Conservation (phyloP, 805 yeast genomes). For the Metschnikowia lunata region DNA sequence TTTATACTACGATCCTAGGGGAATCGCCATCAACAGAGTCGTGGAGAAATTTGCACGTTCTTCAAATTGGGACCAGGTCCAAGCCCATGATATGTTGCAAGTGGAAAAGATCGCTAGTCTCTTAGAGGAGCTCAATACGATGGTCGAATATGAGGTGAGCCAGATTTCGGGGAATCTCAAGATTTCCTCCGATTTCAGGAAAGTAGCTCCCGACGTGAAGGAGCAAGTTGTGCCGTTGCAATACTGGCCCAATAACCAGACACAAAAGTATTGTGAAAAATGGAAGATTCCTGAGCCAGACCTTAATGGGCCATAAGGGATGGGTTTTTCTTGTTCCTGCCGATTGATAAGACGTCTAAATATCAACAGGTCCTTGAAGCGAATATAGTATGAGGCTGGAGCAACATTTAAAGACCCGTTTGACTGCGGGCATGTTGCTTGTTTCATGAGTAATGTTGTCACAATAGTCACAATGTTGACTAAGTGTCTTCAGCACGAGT, state of each 20-base stretch:
- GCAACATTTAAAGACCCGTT: too few relatives aligned
- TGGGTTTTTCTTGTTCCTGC: too few relatives aligned
- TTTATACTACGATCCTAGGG: constrained; percentile 29
- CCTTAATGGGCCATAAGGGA: constrained; percentile 5
- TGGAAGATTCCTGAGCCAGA: constrained; percentile 19
- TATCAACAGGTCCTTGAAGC: too few relatives aligned
- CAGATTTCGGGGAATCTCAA: constrained; percentile 14
- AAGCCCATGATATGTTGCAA: constrained; percentile 12
- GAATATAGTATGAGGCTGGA: too few relatives aligned
- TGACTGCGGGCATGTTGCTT: too few relatives aligned
- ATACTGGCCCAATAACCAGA: constrained; percentile 37
- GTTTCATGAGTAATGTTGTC: too few relatives aligned
- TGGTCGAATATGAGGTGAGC: constrained; percentile 18
- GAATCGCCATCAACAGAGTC: constrained; percentile 32
- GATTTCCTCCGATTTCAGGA: constrained; percentile 23
- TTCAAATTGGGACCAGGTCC: constrained; percentile 14
- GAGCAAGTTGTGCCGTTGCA: constrained; percentile 17
- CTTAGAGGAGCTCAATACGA: constrained; percentile 18
- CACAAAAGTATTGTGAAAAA: constrained; percentile 27
- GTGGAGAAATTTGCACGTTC: constrained; percentile 24
- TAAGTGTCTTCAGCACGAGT: too few relatives aligned
- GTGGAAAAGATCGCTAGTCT: constrained; percentile 13
- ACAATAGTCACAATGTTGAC: too few relatives aligned
- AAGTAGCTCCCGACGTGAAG: constrained; percentile 21
- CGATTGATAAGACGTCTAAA: too few relatives aligned